Percentiles rank a stretch among this genome's conserved stretches.
phyloP scores from a whole-genome alignment of 345 rosid species.

The Physaria fendleri region DNA sequence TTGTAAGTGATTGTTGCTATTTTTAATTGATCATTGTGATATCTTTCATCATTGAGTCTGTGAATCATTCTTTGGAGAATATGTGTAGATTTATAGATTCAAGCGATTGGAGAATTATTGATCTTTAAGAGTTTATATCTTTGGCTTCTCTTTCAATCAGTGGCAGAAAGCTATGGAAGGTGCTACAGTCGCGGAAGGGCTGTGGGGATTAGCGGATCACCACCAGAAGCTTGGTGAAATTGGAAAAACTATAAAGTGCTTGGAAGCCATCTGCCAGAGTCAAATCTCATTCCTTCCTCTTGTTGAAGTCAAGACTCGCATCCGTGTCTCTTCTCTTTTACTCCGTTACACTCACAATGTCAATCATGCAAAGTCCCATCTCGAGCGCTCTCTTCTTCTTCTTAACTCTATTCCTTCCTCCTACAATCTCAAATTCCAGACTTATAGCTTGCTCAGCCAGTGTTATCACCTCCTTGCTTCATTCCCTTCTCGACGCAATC shows the following conservation, averaged over 20 bases:
- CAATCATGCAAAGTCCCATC: conserved; percentile 78
- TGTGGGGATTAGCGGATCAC: conserved; percentile 88
- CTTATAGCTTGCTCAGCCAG: conserved; percentile 81
- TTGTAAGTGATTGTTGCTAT: background rate
- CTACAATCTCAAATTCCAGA: conserved; percentile 70
- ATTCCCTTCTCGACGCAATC: conserved; percentile 73
- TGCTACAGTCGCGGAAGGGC: conserved; percentile 74
- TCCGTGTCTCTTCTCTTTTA: conserved; percentile 75
- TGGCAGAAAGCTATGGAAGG: conserved; percentile 37
- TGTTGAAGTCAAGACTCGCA: conserved; percentile 78
- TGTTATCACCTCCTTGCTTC: conserved; percentile 86
- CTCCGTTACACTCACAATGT: conserved; percentile 81
- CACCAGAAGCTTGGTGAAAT: conserved; percentile 66
- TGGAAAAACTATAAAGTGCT: conserved; percentile 70
- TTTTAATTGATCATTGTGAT: background rate
- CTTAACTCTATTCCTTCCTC: conserved; percentile 76
- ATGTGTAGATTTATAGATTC: background rate
- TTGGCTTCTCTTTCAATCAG: background rate
- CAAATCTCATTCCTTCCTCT: conserved; percentile 69
- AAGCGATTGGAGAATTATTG: background rate
- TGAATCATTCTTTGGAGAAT: background rate
- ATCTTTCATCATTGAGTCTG: background rate
- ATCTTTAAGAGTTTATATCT: background rate
- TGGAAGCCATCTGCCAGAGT: conserved; percentile 86
- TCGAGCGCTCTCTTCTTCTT: conserved; percentile 56